phyloP scores from a whole-genome alignment of 192 early-diverging fungal genomes.

The Coemansia sp. region DNA sequence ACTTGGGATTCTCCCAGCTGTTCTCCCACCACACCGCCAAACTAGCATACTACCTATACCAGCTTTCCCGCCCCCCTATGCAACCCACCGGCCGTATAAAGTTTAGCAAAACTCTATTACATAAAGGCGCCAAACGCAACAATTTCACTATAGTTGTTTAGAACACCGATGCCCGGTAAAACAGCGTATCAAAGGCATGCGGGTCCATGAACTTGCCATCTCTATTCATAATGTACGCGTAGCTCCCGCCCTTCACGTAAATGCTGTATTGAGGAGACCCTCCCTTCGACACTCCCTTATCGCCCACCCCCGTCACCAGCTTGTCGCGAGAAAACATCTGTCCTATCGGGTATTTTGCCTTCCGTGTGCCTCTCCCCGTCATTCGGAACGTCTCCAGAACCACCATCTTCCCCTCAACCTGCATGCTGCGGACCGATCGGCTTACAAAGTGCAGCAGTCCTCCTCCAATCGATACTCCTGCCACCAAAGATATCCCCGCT shows the following conservation, averaged over 20 bases:
- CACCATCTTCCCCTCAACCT: conserved; percentile 27
- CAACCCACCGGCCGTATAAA: background rate
- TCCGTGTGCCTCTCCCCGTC: conserved; percentile 20
- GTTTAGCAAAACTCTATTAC: conserved; percentile 66
- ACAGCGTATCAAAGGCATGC: conserved; percentile 29
- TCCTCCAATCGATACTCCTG: conserved; percentile 32
- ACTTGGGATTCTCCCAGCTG: conserved; percentile 64
- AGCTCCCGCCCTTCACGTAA: conserved; percentile 15
- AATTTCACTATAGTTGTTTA: conserved; percentile 70
- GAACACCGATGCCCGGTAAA: conserved; percentile 16
- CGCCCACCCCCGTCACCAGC: conserved; percentile 31
- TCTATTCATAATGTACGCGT: conserved; percentile 43
- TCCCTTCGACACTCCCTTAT: conserved; percentile 21
- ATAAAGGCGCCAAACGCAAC: conserved; percentile 63
- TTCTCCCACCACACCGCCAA: conserved; percentile 66
- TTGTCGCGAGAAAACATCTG: conserved; percentile 31
- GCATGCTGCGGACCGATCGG: conserved; percentile 32
- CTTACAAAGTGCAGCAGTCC: conserved; percentile 42
- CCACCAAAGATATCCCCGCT: conserved; percentile 23
- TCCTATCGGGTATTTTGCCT: conserved; percentile 14
- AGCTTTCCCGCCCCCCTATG: conserved; percentile 5
- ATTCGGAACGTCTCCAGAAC: conserved; percentile 32
- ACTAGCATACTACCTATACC: conserved; percentile 78
- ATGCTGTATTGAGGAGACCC: conserved; percentile 40
- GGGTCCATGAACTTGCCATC: conserved; percentile 32